phyloP scores from a whole-genome alignment of 176 grass and related monocot genomes.

The Musa schizocarpa region DNA sequence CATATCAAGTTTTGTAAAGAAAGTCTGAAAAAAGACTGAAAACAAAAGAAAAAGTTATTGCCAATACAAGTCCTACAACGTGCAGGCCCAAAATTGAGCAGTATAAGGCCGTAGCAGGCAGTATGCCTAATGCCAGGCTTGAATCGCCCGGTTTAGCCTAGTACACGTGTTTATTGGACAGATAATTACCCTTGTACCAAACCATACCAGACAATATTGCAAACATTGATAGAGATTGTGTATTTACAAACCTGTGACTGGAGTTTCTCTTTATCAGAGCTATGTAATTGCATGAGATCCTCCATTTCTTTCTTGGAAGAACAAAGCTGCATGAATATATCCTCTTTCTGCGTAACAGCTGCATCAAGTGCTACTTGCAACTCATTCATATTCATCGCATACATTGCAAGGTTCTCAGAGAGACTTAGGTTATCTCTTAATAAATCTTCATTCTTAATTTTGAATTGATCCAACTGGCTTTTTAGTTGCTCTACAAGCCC shows the following conservation, averaged over 20 bases:
- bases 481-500: constrained; percentile 36
- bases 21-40: background rate
- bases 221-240: constrained; percentile 10
- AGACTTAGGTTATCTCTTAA: constrained; percentile 39
- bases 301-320: constrained; percentile 40
- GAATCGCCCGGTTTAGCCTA: no score
- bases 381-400: constrained; percentile 56
- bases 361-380: constrained; percentile 45
- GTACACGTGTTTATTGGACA: no score
- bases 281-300: constrained; percentile 38
- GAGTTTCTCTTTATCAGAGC: constrained; percentile 40
- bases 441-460: constrained; percentile 54
- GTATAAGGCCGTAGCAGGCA: no score
- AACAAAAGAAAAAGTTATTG: no score
- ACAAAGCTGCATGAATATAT: constrained; percentile 28
- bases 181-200: background rate
- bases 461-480: constrained; percentile 33
- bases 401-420: constrained; percentile 37
- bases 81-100: no score
- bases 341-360: constrained; percentile 53
- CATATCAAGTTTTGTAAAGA: background rate
- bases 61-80: no score
- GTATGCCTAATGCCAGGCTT: no score
- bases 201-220: background rate
- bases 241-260: constrained; percentile 56